Percentiles rank a stretch among this genome's conserved stretches.
These are phyloP conservation scores for Solanum infundibuliforme DNA, from an alignment of 257 asterid species.

Conservation along the genomic window DNA sequence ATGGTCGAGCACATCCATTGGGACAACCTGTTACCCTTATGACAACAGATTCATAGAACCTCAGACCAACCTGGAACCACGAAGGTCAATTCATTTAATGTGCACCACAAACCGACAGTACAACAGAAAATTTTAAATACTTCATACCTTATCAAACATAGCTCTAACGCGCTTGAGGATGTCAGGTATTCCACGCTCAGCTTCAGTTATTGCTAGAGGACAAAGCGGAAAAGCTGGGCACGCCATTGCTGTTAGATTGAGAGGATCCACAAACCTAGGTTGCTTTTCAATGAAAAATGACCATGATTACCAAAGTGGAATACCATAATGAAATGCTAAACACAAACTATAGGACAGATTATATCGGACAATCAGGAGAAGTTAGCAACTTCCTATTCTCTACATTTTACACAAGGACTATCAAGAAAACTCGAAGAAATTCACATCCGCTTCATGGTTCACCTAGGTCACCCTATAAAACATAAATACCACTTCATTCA, in stretches of 20 bases:
- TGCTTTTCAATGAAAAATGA: constrained; percentile 34
- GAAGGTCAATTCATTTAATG: neutral
- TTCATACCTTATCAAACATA: constrained; percentile 64
- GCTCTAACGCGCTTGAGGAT: constrained; percentile 85
- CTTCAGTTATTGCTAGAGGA: constrained; percentile 92
- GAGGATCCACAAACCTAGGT: constrained; percentile 91
- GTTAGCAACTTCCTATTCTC: neutral
- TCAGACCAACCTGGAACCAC: constrained; percentile 76
- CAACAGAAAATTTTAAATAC: neutral
- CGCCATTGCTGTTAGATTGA: constrained; percentile 90
- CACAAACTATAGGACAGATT: neutral
- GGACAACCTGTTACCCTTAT: constrained; percentile 97
- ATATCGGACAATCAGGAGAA: neutral
- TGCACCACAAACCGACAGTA: neutral
- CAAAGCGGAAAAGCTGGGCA: constrained; percentile 98
- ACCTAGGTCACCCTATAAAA: neutral
- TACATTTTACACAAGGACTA: neutral
- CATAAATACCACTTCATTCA: neutral
- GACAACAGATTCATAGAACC: constrained; percentile 71
- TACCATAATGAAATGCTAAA: neutral
- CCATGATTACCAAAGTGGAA: neutral
- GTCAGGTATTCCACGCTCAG: constrained; percentile 95
- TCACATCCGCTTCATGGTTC: neutral
- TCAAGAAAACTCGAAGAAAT: neutral
- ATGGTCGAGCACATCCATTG: constrained; percentile 97